These are phyloP conservation scores for Aspergillus sp. DNA, from an alignment of 2,329 filamentous ascomycete genomes.

Conservation along the genomic window DNA sequence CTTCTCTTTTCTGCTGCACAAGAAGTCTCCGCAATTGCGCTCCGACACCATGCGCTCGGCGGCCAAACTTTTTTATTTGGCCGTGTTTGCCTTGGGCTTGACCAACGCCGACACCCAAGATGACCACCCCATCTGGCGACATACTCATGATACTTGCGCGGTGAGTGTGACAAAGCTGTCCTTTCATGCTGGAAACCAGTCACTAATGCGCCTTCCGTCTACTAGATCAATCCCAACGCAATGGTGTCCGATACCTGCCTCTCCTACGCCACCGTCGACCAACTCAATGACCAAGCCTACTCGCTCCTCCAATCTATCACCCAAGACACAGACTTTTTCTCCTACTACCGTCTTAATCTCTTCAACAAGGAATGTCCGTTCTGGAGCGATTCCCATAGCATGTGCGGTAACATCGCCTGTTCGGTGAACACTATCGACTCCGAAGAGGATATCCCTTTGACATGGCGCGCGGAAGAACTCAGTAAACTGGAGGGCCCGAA, in stretches of 20 bases:
- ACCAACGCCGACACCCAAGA: constrained; percentile 46
- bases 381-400: constrained; percentile 87
- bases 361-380: constrained; percentile 95
- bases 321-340: constrained; percentile 91
- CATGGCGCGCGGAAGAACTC: constrained; percentile 89
- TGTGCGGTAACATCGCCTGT: constrained; percentile 96
- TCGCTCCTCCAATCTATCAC: constrained; percentile 79
- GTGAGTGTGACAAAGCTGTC: constrained; percentile 42
- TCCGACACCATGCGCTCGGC: constrained; percentile 49
- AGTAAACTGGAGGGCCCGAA: constrained; percentile 89
- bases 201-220: not conserved
- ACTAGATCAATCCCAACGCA: constrained; percentile 78
- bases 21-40: not conserved
- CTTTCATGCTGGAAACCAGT: not conserved
- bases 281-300: constrained; percentile 72
- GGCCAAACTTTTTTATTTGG: constrained; percentile 58
- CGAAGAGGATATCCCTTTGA: constrained; percentile 85
- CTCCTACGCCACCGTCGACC: constrained; percentile 86
- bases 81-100: constrained; percentile 56
- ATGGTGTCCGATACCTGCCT: constrained; percentile 94
- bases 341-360: constrained; percentile 91
- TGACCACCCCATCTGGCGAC: constrained; percentile 31
- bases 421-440: constrained; percentile 93
- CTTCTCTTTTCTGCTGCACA: not conserved
- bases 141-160: constrained; percentile 51